phyloP scores from a whole-genome alignment of 306 rosid genomes.

The Bauhinia variegata region DNA sequence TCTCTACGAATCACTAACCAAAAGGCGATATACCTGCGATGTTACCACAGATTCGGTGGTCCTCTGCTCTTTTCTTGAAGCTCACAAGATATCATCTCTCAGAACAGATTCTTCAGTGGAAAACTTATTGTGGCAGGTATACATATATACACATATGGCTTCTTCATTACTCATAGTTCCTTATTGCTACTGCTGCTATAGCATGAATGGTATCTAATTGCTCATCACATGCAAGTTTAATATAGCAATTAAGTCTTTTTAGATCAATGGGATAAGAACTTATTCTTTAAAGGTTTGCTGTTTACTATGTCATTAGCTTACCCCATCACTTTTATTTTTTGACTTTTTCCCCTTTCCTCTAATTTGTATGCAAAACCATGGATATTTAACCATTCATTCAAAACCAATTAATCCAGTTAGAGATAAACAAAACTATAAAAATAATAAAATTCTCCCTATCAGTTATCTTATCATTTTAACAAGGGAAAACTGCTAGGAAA shows the following conservation, averaged over 20 bases:
- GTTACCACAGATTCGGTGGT: conserved; percentile 71
- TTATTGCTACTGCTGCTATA: conserved; percentile 16
- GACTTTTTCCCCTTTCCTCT: too few species aligned
- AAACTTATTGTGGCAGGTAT: conserved; percentile 94
- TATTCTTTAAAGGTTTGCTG: too few species aligned
- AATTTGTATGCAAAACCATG: too few species aligned
- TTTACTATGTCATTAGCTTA: too few species aligned
- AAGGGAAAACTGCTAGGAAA: too few species aligned
- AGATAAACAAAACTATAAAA: too few species aligned
- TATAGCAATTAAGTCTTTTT: neutral
- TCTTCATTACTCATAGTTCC: neutral
- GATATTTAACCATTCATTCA: too few species aligned
- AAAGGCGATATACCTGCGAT: conserved; percentile 76
- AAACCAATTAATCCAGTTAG: too few species aligned
- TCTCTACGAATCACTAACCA: conserved; percentile 77
- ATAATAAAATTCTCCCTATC: too few species aligned
- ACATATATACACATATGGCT: neutral
- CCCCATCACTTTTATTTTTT: too few species aligned
- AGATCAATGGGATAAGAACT: neutral
- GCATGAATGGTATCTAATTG: conserved; percentile 19
- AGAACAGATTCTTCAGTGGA: conserved; percentile 66
- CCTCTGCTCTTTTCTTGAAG: conserved; percentile 66
- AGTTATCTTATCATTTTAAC: too few species aligned
- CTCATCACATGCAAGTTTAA: neutral
- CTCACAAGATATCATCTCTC: conserved; percentile 62